phyloP scores from a whole-genome alignment of 2,329 filamentous ascomycete genomes.

The Plectosphaerella sp. region DNA sequence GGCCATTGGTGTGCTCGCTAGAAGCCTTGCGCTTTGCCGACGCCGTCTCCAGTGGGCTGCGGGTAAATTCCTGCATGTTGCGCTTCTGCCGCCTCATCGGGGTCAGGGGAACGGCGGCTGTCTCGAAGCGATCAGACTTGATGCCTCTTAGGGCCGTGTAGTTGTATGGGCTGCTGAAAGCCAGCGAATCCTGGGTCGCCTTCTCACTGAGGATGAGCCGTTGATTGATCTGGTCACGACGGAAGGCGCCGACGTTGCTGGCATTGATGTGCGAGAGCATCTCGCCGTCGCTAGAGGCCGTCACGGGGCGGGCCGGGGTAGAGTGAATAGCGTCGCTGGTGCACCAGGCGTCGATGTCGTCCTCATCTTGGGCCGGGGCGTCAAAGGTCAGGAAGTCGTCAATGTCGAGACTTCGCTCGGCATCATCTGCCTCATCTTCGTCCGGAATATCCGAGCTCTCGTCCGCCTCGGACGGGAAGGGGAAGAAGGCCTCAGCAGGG shows the following conservation, averaged over 20 bases:
- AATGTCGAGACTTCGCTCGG: conserved; percentile 59
- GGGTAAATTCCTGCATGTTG: conserved; percentile 35
- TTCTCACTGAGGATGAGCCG: conserved; percentile 57
- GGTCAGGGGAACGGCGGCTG: conserved; percentile 64
- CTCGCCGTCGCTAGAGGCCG: conserved; percentile 41
- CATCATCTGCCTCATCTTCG: conserved; percentile 55
- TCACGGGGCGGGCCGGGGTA: conserved; percentile 46
- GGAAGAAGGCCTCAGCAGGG: conserved; percentile 72
- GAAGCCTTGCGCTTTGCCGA: conserved; percentile 54
- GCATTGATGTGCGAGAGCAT: conserved; percentile 56
- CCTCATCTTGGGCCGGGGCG: conserved; percentile 57
- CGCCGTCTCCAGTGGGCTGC: conserved; percentile 44
- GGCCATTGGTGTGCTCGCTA: conserved; percentile 32
- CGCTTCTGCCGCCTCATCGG: conserved; percentile 58
- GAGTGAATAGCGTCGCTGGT: conserved; percentile 44
- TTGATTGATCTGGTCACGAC: conserved; percentile 60
- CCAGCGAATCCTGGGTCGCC: conserved; percentile 57
- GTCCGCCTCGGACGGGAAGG: conserved; percentile 57
- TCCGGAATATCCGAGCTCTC: conserved; percentile 38
- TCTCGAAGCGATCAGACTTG: conserved; percentile 61
- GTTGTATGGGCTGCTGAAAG: conserved; percentile 56
- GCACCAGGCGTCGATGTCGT: conserved; percentile 43
- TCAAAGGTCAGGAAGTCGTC: conserved; percentile 71
- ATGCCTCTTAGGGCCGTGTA: conserved; percentile 58
- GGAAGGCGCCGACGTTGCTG: conserved; percentile 74